phyloP scores from a whole-genome alignment of 2,329 filamentous ascomycete species.

The Alternaria brassicicola region DNA sequence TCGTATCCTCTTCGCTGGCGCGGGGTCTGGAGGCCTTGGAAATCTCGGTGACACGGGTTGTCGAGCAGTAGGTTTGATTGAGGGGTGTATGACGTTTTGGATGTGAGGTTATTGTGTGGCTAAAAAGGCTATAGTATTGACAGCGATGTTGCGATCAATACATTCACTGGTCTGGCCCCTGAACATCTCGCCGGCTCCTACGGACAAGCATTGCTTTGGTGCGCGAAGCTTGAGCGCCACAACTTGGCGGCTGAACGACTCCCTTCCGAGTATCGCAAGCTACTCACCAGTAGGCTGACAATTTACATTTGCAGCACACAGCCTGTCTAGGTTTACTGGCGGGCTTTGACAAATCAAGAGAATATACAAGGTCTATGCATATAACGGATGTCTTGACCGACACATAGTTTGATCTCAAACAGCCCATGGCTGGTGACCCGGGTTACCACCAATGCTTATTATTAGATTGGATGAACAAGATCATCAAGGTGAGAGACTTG shows the following conservation, averaged over 20 bases:
- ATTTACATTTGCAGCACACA: neutral
- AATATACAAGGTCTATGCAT: no score
- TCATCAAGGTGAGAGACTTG: no score
- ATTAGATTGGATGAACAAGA: no score
- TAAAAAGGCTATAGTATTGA: neutral
- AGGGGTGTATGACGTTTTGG: neutral
- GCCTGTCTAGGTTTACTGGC: neutral
- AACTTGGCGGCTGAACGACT: slow-evolving; percentile 2
- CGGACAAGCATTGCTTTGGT: slow-evolving; percentile 1
- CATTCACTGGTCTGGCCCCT: neutral
- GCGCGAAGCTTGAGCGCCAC: neutral
- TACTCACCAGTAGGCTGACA: accelerated
- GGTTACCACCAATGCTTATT: no score
- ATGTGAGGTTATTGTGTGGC: neutral
- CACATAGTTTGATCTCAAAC: no score
- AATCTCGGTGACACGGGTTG: neutral
- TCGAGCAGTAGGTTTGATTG: neutral
- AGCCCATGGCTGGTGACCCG: no score
- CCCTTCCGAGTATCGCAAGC: neutral
- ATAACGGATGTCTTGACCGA: neutral
- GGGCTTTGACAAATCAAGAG: no score
- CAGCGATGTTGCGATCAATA: neutral
- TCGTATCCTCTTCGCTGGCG: neutral
- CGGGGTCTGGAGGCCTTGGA: neutral
- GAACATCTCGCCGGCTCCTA: neutral